A percentile compares a stretch with the other conserved stretches of the same genome.
Conservation (phyloP, 2,329 filamentous ascomycete species). For the Nemania serpens region DNA sequence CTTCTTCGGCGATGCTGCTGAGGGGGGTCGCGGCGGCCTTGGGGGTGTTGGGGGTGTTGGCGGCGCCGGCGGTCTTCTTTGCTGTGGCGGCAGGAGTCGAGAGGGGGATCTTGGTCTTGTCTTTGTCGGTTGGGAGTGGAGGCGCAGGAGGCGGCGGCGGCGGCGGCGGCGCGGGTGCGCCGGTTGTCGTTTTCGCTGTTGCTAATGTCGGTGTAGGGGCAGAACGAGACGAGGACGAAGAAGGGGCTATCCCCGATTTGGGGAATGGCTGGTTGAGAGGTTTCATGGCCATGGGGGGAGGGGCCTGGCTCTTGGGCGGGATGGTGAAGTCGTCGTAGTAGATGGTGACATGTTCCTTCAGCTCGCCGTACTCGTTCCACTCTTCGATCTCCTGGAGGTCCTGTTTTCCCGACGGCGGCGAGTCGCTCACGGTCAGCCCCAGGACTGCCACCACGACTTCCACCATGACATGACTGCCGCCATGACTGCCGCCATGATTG, state of each 20-base stretch:
- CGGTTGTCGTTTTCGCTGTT: slow-evolving; percentile 26
- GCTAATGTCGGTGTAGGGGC: slow-evolving; percentile 21
- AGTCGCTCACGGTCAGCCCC: slow-evolving; percentile 10
- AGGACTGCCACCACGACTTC: too few relatives aligned
- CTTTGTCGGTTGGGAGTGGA: slow-evolving; percentile 39
- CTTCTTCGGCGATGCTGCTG: slow-evolving; percentile 66
- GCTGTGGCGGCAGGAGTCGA: slow-evolving; percentile 14
- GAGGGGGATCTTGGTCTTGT: slow-evolving; percentile 36
- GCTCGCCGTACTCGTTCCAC: slow-evolving; percentile 98
- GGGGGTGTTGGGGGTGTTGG: slow-evolving; percentile 15
- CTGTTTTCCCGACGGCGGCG: slow-evolving; percentile 51
- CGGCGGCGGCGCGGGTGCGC: slow-evolving; percentile 30
- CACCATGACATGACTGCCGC: too few relatives aligned
- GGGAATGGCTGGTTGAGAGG: slow-evolving; percentile 37
- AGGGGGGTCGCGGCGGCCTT: slow-evolving; percentile 45
- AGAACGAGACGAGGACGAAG: too few relatives aligned
- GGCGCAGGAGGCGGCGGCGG: slow-evolving; percentile 31
- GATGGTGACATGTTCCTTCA: slow-evolving; percentile 81
- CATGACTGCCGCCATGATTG: too few relatives aligned
- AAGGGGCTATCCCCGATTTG: slow-evolving; percentile 46
- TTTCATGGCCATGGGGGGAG: slow-evolving; percentile 45
- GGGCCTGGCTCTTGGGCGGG: slow-evolving; percentile 58
- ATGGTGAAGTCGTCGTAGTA: slow-evolving; percentile 67
- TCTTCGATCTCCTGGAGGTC: slow-evolving; percentile 95
- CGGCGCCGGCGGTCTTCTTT: slow-evolving; percentile 33